These are phyloP conservation scores for Alternaria panax DNA, from an alignment of 2,329 filamentous ascomycete genomes.

Conservation along the genomic window DNA sequence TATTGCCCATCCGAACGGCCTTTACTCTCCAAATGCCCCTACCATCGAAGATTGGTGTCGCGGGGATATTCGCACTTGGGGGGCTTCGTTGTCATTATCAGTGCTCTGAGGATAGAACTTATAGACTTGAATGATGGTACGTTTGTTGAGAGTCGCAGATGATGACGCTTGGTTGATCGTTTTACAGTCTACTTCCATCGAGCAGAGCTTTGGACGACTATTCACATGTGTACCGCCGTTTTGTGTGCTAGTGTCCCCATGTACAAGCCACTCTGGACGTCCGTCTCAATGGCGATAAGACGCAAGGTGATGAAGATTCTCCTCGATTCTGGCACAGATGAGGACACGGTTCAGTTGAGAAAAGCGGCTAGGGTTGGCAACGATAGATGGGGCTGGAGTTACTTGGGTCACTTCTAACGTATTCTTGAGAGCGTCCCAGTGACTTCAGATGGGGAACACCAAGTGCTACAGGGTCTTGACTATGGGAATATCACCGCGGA, in stretches of 20 bases:
- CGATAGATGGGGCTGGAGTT: background rate
- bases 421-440: background rate
- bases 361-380: background rate
- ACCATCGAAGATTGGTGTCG: background rate
- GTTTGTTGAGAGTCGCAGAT: background rate
- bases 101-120: background rate
- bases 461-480: background rate
- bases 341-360: background rate
- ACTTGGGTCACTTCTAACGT: background rate
- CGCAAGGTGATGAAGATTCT: background rate
- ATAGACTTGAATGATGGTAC: background rate
- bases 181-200: background rate
- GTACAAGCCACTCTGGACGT: background rate
- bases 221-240: conserved; percentile 3
- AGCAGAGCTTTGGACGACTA: background rate
- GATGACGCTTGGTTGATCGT: background rate
- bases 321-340: background rate
- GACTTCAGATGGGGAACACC: background rate
- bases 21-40: background rate
- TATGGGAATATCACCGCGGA: too few species aligned
- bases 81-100: background rate
- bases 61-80: background rate
- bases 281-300: background rate
- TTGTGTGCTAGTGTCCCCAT: background rate
- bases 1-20: background rate